Evolutionary conservation across 441 rosid genomes (phyloP).

Genomic region (Metrosideros polymorpha): DNA sequence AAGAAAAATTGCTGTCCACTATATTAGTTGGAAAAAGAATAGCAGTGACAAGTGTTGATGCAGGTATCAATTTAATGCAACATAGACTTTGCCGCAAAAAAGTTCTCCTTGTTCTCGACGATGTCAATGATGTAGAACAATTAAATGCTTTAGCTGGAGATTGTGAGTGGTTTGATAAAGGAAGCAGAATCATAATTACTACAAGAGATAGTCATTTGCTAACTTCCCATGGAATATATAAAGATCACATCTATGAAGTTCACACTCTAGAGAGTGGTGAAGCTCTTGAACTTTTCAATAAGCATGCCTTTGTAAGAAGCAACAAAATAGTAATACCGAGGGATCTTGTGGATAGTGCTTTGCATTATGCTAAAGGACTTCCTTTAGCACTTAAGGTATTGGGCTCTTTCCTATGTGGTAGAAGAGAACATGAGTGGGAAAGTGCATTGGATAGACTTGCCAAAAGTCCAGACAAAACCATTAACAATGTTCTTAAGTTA

Average conservation of each 20-base stretch:
- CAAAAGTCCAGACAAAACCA: not conserved
- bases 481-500: not conserved
- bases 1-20: rapidly evolving
- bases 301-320: not conserved
- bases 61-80: too few relatives aligned
- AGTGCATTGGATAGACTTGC: not conserved
- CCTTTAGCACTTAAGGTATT: not conserved
- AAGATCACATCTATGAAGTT: not conserved
- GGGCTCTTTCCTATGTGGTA: not conserved
- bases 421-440: not conserved
- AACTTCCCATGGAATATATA: not conserved
- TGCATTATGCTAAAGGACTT: not conserved
- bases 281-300: not conserved
- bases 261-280: not conserved
- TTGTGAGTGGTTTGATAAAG: not conserved
- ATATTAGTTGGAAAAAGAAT: not conserved
- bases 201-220: not conserved
- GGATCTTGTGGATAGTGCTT: not conserved
- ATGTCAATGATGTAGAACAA: rapidly evolving
- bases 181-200: not conserved
- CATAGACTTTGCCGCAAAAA: not conserved
- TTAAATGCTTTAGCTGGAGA: not conserved
- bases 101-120: not conserved
- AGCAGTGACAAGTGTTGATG: too few relatives aligned
- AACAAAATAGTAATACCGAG: not conserved